A percentile compares a stretch with the other conserved stretches of the same genome.
Conservation (phyloP, 2,329 filamentous ascomycete genomes). For the Colletotrichum sp. region DNA sequence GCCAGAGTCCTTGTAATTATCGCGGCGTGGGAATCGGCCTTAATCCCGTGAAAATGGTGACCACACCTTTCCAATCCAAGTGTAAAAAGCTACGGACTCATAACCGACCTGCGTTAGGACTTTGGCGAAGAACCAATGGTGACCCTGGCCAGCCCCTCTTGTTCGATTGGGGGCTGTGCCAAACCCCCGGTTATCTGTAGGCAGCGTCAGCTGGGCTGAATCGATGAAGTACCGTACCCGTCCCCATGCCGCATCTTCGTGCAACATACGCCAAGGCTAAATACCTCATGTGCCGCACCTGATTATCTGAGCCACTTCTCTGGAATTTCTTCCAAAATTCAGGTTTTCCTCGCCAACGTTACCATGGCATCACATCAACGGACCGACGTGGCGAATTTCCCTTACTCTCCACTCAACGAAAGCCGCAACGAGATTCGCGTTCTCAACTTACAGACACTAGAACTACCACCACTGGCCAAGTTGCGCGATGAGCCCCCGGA, state of each 20-base stretch:
- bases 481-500: constrained; percentile 3
- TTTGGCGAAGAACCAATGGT: not conserved
- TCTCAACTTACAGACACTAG: not conserved
- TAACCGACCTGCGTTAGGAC: not conserved
- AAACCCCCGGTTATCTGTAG: not conserved
- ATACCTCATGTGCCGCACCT: not conserved
- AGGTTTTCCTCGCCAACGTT: not conserved
- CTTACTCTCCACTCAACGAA: not conserved
- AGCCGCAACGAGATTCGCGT: constrained; percentile 4
- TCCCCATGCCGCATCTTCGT: not conserved
- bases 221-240: not conserved
- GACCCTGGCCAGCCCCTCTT: not conserved
- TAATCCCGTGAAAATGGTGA: not conserved
- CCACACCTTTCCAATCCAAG: not conserved
- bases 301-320: not conserved
- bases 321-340: not conserved
- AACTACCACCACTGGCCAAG: not conserved
- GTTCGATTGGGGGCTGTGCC: not conserved
- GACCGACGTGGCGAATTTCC: not conserved
- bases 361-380: not conserved
- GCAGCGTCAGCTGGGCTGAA: not conserved
- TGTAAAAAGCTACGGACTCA: not conserved
- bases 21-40: not conserved
- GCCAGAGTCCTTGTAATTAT: no score
- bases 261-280: not conserved